Evolutionary conservation across 352 stramenopile genomes (phyloP), one percentile per base, ranked within the genome.

Genomic region (Pilasporangium apinafurcum): DNA sequence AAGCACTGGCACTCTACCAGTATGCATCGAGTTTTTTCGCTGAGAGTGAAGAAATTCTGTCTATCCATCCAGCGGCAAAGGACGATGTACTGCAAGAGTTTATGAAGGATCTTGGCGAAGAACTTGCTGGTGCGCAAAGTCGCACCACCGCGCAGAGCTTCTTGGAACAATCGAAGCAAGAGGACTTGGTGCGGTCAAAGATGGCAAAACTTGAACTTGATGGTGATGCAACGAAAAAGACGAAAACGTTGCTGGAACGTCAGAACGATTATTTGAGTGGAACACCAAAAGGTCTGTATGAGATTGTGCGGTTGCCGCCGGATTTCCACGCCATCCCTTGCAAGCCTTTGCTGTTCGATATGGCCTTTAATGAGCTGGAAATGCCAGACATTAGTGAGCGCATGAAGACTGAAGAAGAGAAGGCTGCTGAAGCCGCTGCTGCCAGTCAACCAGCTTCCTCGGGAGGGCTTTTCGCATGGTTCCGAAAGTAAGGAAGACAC

Each of bases 301-400:
- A 88, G 44, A 54, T 92, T 24, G 54, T 92, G 33, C 65, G 66
- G 41, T 56, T 89, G 22, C 75, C 73, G 14, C 80, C 80, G 3
- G 59, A 72, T 40, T 84, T 90, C 43, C 62, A 62, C 39, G 56
- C 80, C 10, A 52, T 89, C 8, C 65, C 77, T 21, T 79, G 61
- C 66, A 92, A 92, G 60, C 80, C 80, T 12, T 61, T 92, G 47
- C 62, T 92, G 8, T 90, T 92, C 36, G 80, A 92, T 48, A 65
- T 89, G 41, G 77, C 80, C 30, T 86, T 88, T 47, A 86, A 84
- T 41, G 80, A 88, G 59, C 64, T 92, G 33, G 74, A 85, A 49
- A 77, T 89, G 38, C 80, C 80, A 2, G 73, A 88, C 41, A 73
- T 92, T 48, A 75, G 65, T 24, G 65, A 83, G 33, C 77, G 80